Base-by-base conservation (phyloP, 257 asterid genomes). In the Plantago ovata region DNA sequence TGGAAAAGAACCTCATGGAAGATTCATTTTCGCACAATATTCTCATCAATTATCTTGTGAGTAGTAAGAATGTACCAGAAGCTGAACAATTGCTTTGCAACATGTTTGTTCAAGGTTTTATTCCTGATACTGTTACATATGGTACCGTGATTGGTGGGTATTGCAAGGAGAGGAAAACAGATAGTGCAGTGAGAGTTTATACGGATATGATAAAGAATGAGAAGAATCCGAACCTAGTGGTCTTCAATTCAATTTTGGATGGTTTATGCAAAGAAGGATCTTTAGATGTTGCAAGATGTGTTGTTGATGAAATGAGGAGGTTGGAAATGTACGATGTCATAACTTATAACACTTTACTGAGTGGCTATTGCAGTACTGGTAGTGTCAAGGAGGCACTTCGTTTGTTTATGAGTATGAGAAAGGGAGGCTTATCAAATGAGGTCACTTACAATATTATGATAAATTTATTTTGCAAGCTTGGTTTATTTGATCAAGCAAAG, bases 61-160 rank as follows among this genome's bases (percentile, higher is more conserved):
- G 75, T 72, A 75, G 66, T 50, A 67, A 75, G 28, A 60, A 80
- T 39, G 53, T 76, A 38, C 55, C 69, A 6, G 89, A 78, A 44
- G 90, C 83, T 9, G 61, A 72, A 45, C 95, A 84, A 65, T 51
- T 86, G 4, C 53, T 86, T 3, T 71, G 93, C 68, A 77, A 71
- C 69, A 89, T 89, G 96, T 77, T 79, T 73, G 72, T 86, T 67
- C 82, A 75, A 15, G 95, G 97, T n/a, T 56, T 86, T 36, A 64
- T 78, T 43, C 95, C 95, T 2, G 86, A 86, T 53, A 7, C 58
- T 42, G 82, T 80, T 61, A 86, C 90, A 0, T 86, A 84, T 53
- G 93, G 88, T 51, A 74, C 95, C 43, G 48, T 89, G 70, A 82
- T 89, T 28, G 75, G 82, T 48, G 81, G 86, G n/a, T 77, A 65